These are phyloP conservation scores for Salix koriyanagi DNA, from an alignment of 345 rosid genomes.

Conservation along the genomic window DNA sequence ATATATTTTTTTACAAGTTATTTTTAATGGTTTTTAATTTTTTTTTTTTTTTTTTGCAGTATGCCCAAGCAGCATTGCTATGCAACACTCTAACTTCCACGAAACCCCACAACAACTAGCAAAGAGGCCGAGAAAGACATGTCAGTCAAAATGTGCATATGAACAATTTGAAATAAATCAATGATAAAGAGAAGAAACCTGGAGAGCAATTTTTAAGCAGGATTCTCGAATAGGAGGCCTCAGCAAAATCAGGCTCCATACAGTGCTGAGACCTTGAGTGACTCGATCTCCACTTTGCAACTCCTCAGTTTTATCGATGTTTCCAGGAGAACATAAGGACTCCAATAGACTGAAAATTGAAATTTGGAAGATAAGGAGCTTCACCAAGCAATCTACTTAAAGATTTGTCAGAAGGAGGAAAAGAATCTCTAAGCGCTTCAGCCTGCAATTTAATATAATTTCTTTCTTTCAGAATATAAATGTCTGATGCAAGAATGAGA, in stretches of 20 bases:
- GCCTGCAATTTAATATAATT: conserved; percentile 48
- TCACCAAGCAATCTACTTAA: conserved; percentile 87
- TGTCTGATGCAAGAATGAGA: conserved; percentile 6
- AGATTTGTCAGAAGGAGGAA: conserved; percentile 98
- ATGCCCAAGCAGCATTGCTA: too few species aligned
- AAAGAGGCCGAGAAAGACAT: too few species aligned
- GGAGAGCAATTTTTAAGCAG: conserved; percentile 90
- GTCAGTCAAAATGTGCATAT: too few species aligned
- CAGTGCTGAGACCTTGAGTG: conserved; percentile 93
- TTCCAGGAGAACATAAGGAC: conserved; percentile 73
- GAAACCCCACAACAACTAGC: too few species aligned
- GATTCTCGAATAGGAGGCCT: conserved; percentile 81
- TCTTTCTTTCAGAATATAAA: neutral
- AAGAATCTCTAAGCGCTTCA: conserved; percentile 86
- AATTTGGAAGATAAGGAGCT: conserved; percentile 81
- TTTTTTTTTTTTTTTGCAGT: too few species aligned
- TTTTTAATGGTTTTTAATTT: too few species aligned
- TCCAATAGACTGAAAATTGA: conserved; percentile 77
- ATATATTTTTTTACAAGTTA: too few species aligned
- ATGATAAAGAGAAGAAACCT: conserved; percentile 45
- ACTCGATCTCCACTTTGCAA: conserved; percentile 83
- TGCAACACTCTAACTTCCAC: too few species aligned
- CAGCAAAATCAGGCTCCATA: conserved; percentile 81
- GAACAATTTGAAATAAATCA: too few species aligned
- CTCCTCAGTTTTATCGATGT: conserved; percentile 53